Percentiles rank a stretch among this genome's conserved stretches.
Conservation (phyloP, 73 alveolate genomes). For the Uronychia binucleata region DNA sequence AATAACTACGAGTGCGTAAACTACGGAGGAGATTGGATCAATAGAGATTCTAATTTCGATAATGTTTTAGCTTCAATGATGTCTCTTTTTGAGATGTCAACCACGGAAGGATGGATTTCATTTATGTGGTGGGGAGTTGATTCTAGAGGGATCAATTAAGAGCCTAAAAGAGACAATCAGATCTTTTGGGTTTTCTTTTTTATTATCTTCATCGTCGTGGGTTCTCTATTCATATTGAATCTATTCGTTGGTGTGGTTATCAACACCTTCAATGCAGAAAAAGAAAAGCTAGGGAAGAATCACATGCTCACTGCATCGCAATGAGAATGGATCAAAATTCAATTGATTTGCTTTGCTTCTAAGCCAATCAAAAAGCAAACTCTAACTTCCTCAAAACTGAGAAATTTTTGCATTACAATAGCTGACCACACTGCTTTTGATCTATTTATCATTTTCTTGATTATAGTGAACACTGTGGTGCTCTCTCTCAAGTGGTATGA, state of each 20-base stretch:
- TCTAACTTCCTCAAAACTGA: not conserved
- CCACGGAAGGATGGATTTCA: constrained; percentile 70
- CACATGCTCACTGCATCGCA: constrained; percentile 10
- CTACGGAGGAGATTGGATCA: constrained; percentile 74
- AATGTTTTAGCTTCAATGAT: constrained; percentile 62
- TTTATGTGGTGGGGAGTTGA: constrained; percentile 41
- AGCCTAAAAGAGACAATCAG: constrained; percentile 20
- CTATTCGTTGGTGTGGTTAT: constrained; percentile 62
- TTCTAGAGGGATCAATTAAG: constrained; percentile 42
- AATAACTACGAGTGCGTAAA: constrained; percentile 53
- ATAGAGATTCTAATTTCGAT: constrained; percentile 69
- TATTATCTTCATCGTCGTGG: constrained; percentile 50
- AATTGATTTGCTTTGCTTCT: constrained; percentile 1
- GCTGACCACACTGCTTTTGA: constrained; percentile 33
- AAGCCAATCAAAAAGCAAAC: constrained; percentile 20
- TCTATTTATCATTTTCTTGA: constrained; percentile 11
- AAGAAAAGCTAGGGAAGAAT: constrained; percentile 58
- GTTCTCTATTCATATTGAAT: constrained; percentile 52
- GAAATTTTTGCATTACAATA: constrained; percentile 1
- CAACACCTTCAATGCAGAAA: constrained; percentile 64
- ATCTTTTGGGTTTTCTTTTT: constrained; percentile 40
- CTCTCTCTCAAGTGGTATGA: constrained; percentile 31
- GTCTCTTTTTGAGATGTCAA: constrained; percentile 67
- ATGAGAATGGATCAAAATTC: constrained; percentile 22
- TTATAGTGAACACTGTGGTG: constrained; percentile 19